Percentiles rank a stretch among this genome's conserved stretches.
Conservation (phyloP, 75 land plant species). For the Picea sitchensis region DNA sequence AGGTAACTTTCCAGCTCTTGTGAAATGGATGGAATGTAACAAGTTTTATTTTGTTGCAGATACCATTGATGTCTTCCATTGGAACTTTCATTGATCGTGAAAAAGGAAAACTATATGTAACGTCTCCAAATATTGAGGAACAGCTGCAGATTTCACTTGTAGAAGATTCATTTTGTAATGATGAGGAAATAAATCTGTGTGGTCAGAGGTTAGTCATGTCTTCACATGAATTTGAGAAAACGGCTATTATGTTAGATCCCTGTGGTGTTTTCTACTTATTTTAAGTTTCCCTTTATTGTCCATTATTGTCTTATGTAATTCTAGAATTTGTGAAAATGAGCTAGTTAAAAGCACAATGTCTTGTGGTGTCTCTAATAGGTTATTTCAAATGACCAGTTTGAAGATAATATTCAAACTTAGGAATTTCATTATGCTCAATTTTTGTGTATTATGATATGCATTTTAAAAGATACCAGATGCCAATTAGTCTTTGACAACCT, state of each 20-base stretch:
- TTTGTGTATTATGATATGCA: neutral
- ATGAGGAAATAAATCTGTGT: slow-evolving; percentile 53
- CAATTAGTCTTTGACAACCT: neutral
- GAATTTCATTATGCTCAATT: neutral
- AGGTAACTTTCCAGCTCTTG: too few relatives aligned
- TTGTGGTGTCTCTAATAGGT: neutral
- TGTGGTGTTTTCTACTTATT: neutral
- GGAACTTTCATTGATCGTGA: slow-evolving; percentile 57
- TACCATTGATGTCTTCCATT: slow-evolving; percentile 71
- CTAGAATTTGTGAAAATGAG: too few relatives aligned
- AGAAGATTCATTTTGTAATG: slow-evolving; percentile 8
- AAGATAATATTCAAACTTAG: neutral
- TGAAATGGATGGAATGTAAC: too few relatives aligned
- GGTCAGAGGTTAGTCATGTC: slow-evolving; percentile 49
- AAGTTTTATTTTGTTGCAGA: slow-evolving; percentile 39
- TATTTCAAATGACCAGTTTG: neutral
- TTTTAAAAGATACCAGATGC: neutral
- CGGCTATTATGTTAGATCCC: neutral
- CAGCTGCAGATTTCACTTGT: slow-evolving; percentile 52
- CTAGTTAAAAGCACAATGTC: too few relatives aligned
- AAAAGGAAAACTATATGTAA: slow-evolving; percentile 40
- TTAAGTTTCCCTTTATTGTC: neutral
- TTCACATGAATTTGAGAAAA: neutral
- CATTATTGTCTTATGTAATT: neutral
- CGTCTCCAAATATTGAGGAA: slow-evolving; percentile 52